These are phyloP conservation scores for Hypoxylon rubiginosum DNA, from an alignment of 2,329 filamentous ascomycete genomes.

Conservation along the genomic window DNA sequence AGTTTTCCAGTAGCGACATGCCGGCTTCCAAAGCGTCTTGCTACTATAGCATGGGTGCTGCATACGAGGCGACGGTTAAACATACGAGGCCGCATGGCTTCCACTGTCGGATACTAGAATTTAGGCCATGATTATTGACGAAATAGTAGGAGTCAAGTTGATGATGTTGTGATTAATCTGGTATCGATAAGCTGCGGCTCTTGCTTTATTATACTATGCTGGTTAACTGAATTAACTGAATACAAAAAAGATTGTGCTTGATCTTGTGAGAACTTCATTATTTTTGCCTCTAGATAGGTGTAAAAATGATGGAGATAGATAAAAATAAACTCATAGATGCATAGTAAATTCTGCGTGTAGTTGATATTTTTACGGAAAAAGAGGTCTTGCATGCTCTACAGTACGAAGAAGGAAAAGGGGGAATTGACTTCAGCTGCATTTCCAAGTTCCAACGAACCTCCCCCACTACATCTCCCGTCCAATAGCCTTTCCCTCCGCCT, in stretches of 20 bases:
- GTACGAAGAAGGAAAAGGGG: too few species aligned
- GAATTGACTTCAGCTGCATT: conserved; percentile 24
- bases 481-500: conserved; percentile 27
- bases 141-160: not conserved
- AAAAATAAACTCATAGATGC: too few species aligned
- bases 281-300: too few species aligned
- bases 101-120: conserved; percentile 3
- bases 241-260: not conserved
- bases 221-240: not conserved
- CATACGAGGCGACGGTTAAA: conserved; percentile 21
- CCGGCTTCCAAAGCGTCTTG: conserved; percentile 25
- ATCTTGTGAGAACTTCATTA: not conserved
- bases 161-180: not conserved
- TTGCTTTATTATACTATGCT: not conserved
- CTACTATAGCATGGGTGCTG: conserved; percentile 9
- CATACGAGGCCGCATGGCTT: conserved; percentile 44
- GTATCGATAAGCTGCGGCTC: conserved; percentile 31
- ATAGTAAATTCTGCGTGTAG: too few species aligned
- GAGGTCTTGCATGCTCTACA: too few species aligned
- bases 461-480: conserved; percentile 28
- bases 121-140: conserved; percentile 12
- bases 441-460: conserved; percentile 9
- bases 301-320: too few species aligned
- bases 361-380: too few species aligned
- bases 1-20: conserved; percentile 35